phyloP scores from a whole-genome alignment of 208 protist genomes.

The Histomonas meleagridis region DNA sequence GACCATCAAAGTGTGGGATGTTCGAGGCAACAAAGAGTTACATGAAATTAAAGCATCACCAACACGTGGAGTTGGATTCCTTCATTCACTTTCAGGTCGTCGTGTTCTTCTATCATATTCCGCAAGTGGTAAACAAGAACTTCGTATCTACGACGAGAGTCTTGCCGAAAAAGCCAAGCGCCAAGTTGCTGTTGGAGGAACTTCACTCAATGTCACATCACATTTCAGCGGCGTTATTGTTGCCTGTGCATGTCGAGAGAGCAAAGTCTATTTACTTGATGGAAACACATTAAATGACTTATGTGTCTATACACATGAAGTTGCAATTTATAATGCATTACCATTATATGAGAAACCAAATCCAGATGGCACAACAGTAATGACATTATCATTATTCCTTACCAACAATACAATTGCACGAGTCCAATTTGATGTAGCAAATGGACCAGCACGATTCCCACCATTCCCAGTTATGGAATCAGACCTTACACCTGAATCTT shows the following conservation, averaged over 20 bases:
- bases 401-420: neutral
- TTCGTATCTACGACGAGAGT: neutral
- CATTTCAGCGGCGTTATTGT: neutral
- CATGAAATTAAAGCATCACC: neutral
- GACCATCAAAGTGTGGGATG: slow-evolving; percentile 5
- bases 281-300: neutral
- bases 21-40: neutral
- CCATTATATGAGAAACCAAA: neutral
- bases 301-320: neutral
- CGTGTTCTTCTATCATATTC: neutral
- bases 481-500: neutral
- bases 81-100: neutral
- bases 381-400: neutral
- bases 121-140: neutral
- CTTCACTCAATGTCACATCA: neutral
- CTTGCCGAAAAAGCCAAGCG: neutral
- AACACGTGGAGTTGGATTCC: neutral
- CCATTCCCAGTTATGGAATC: neutral
- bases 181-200: neutral
- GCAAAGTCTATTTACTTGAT: neutral
- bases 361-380: neutral
- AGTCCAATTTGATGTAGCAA: neutral
- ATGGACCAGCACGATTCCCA: slow-evolving; percentile 16
- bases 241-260: neutral
- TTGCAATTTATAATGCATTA: neutral